A percentile compares a stretch with the other conserved stretches of the same genome.
phyloP scores from a whole-genome alignment of 108 stramenopile genomes.

The Cafeteria roenbergensis region DNA sequence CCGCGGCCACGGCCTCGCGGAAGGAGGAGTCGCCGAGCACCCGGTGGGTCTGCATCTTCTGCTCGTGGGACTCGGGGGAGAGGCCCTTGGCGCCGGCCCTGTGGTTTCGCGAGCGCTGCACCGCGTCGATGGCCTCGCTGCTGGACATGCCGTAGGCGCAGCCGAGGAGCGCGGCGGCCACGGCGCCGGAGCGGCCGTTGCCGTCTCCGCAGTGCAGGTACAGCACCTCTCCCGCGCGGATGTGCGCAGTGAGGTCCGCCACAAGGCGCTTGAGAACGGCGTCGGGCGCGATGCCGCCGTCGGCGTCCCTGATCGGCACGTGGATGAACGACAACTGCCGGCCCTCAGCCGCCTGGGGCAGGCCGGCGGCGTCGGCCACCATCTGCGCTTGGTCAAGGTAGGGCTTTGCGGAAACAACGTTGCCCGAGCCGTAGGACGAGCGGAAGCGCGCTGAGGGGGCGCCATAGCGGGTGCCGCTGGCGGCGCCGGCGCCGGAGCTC shows the following conservation, averaged over 20 bases:
- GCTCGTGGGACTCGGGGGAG: conserved; percentile 45
- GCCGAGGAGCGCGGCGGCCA: conserved; percentile 46
- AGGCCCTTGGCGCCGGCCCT: neutral
- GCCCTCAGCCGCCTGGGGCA: neutral
- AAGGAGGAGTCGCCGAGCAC: conserved; percentile 2
- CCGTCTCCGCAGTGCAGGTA: conserved; percentile 53
- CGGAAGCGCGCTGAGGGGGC: neutral
- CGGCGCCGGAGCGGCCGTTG: conserved; percentile 50
- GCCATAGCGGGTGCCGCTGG: neutral
- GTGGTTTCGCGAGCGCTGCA: conserved; percentile 22
- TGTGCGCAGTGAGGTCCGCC: conserved; percentile 19
- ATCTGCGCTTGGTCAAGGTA: neutral
- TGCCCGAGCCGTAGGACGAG: neutral
- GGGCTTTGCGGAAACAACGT: neutral
- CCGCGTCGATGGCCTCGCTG: conserved; percentile 32
- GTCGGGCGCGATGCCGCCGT: conserved; percentile 41
- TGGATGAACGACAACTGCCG: conserved; percentile 31
- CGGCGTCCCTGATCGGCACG: conserved; percentile 34
- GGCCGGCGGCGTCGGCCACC: neutral
- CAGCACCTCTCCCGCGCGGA: conserved; percentile 36
- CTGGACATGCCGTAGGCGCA: conserved; percentile 35
- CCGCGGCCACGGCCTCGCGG: no score
- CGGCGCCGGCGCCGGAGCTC: neutral
- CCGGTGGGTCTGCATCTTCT: conserved; percentile 46
- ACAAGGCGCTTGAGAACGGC: conserved; percentile 25